Conservation (phyloP, 805 yeast species). For the Phaffomyces antillensis region DNA sequence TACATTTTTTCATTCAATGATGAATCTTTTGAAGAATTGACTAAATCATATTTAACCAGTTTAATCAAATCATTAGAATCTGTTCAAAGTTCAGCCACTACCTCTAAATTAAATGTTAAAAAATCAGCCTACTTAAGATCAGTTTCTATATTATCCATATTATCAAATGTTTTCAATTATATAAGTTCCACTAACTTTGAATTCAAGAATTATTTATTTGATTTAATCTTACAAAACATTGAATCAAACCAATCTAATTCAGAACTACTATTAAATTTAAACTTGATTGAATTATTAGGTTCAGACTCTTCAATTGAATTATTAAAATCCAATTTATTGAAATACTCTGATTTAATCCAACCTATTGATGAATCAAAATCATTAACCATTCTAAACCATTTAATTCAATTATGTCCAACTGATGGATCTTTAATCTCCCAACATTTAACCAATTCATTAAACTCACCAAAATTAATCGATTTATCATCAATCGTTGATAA, state of each 20-base stretch:
- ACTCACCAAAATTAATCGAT: conserved; percentile 3
- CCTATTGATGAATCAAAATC: conserved; percentile 2
- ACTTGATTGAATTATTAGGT: not conserved
- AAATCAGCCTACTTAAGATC: conserved; percentile 3
- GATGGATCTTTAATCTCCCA: not conserved
- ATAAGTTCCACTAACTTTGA: conserved; percentile 8
- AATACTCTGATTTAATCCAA: not conserved
- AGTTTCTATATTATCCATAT: conserved; percentile 14
- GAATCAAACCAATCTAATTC: conserved; percentile 4
- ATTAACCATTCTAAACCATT: not conserved
- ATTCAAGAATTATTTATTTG: conserved; percentile 16
- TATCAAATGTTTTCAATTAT: conserved; percentile 18
- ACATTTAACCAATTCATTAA: conserved; percentile 5
- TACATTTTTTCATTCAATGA: conserved; percentile 14
- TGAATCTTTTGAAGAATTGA: conserved; percentile 5
- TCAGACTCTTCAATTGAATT: not conserved
- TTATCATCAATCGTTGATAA: not conserved
- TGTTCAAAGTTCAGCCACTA: not conserved
- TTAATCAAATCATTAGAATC: conserved; percentile 3
- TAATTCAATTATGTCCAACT: conserved; percentile 2
- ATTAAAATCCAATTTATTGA: not conserved
- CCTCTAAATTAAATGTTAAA: conserved; percentile 7
- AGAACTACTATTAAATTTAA: conserved; percentile 1
- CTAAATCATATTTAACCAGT: not conserved
- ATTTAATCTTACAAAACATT: conserved; percentile 7